Conservation (phyloP, 2,329 filamentous ascomycete species). For the Fusarium beomiforme region DNA sequence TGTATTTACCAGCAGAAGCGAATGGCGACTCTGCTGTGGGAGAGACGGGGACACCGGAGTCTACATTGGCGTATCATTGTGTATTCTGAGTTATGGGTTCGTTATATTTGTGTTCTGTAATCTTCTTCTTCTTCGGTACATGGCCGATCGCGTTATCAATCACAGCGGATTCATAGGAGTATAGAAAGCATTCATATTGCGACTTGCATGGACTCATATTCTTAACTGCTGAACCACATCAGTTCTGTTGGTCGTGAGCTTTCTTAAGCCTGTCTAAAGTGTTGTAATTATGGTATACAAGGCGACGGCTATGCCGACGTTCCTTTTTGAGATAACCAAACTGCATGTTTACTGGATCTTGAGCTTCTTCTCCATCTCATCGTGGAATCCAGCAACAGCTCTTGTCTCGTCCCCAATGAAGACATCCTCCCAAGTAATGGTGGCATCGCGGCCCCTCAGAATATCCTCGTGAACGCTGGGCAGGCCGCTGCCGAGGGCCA, state of each 20-base stretch:
- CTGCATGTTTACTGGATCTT: conserved; percentile 66
- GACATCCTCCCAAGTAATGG: conserved; percentile 92
- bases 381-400: conserved; percentile 78
- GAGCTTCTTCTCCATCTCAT: conserved; percentile 93
- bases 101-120: conserved; percentile 34
- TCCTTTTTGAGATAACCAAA: not conserved
- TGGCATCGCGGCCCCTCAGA: conserved; percentile 79
- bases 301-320: not conserved
- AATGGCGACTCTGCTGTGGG: conserved; percentile 35
- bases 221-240: not conserved
- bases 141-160: conserved; percentile 23
- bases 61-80: conserved; percentile 43
- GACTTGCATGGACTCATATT: conserved; percentile 21
- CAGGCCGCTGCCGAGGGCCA: conserved; percentile 68
- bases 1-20: conserved; percentile 37
- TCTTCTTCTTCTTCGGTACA: conserved; percentile 8
- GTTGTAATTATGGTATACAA: conserved; percentile 30
- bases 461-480: conserved; percentile 89
- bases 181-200: conserved; percentile 27
- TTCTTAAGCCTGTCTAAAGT: conserved; percentile 30
- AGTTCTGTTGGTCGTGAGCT: not conserved
- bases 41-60: conserved; percentile 44
- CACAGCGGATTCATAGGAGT: conserved; percentile 48
- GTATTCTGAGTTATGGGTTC: conserved; percentile 42
- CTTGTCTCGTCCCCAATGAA: conserved; percentile 82